phyloP scores from a whole-genome alignment of 306 rosid genomes.

The Acacia confusa region DNA sequence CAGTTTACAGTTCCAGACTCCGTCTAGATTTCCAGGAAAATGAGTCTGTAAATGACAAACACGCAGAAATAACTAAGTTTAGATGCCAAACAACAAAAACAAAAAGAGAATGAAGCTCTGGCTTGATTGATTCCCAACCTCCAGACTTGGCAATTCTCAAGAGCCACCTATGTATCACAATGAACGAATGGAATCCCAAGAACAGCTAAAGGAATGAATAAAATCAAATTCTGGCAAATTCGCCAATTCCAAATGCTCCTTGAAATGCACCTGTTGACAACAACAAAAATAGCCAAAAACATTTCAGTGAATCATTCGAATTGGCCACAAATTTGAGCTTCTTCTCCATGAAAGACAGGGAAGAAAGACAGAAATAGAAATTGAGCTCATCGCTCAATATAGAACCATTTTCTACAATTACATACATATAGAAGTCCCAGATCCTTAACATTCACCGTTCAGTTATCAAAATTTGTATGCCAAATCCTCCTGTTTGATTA shows the following conservation, averaged over 20 bases:
- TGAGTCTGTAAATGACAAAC: constrained; percentile 43
- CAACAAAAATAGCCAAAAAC: constrained; percentile 18
- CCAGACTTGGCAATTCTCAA: constrained; percentile 9
- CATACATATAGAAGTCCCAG: constrained; percentile 37
- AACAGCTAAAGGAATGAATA: constrained; percentile 19
- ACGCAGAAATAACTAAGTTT: constrained; percentile 23
- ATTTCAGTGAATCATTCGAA: constrained; percentile 20
- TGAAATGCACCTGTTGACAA: constrained; percentile 36
- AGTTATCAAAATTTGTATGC: constrained; percentile 29
- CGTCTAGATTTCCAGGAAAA: constrained; percentile 35
- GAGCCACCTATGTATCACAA: constrained; percentile 23
- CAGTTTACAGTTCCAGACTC: constrained; percentile 34
- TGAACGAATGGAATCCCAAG: constrained; percentile 33
- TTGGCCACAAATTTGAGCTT: constrained; percentile 12
- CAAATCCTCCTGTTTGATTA: constrained; percentile 17
- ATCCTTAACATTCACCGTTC: constrained; percentile 50
- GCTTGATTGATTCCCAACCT: constrained; percentile 25
- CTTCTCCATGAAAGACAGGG: not conserved
- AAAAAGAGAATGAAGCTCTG: constrained; percentile 24
- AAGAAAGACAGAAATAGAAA: not conserved
- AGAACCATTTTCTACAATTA: constrained; percentile 38
- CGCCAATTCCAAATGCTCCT: constrained; percentile 24
- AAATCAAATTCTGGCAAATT: constrained; percentile 22
- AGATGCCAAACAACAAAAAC: constrained; percentile 24
- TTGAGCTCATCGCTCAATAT: constrained; percentile 25